These are phyloP conservation scores for Coix lacrymajobi DNA, from an alignment of 176 grass and related monocot genomes.

Conservation along the genomic window DNA sequence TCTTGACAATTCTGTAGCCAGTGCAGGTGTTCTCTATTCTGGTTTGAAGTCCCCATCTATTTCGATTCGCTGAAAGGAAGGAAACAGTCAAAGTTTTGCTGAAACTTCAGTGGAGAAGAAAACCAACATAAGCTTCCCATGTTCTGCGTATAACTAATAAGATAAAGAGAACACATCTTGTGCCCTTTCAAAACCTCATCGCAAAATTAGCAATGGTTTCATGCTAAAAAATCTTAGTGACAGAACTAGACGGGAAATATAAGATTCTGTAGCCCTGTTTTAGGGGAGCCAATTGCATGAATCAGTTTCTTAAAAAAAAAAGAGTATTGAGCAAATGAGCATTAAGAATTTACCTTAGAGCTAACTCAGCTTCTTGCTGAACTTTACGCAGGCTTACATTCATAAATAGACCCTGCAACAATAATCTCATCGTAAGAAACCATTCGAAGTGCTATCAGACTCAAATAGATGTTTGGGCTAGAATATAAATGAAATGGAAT, in stretches of 20 bases:
- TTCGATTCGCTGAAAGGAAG: conserved; percentile 1
- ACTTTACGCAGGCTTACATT: conserved; percentile 57
- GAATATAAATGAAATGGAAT: not conserved
- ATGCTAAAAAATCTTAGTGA: not conserved
- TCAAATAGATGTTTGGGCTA: not conserved
- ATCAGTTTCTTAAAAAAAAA: not conserved
- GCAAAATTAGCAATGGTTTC: not conserved
- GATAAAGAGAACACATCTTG: not conserved
- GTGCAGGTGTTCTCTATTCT: not conserved
- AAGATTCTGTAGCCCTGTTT: not conserved
- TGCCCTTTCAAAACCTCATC: not conserved
- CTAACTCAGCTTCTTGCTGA: conserved; percentile 47
- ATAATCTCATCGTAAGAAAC: not conserved
- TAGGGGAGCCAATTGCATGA: not conserved
- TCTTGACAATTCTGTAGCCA: not conserved
- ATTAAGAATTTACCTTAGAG: conserved; percentile 41
- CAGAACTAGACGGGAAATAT: not conserved
- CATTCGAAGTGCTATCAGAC: not conserved
- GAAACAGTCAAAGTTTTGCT: not conserved
- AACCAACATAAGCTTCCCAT: not conserved
- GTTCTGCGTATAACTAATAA: not conserved
- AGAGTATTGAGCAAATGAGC: not conserved
- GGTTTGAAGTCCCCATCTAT: not conserved
- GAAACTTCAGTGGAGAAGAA: not conserved
- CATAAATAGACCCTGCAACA: conserved; percentile 77